phyloP scores from a whole-genome alignment of 768 basidiomycete species.

The Jaapia argillacea region DNA sequence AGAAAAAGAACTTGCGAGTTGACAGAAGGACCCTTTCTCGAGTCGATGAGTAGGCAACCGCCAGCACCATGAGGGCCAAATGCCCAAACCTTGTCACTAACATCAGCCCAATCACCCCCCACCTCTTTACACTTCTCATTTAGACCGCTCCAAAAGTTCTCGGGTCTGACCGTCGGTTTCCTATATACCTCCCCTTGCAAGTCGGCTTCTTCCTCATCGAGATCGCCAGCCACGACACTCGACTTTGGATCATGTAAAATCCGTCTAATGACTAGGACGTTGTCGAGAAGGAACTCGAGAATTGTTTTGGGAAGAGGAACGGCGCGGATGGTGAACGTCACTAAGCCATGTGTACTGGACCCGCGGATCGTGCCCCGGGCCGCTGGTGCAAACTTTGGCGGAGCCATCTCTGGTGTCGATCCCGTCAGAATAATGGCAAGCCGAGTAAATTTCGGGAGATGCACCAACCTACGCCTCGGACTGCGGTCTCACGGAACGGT shows the following conservation, averaged over 20 bases:
- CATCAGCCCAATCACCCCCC: slow-evolving; percentile 70
- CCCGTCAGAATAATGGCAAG: slow-evolving; percentile 1
- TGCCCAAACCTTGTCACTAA: slow-evolving; percentile 72
- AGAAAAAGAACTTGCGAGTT: slow-evolving; percentile 42
- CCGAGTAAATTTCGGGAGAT: not conserved
- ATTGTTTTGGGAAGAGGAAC: slow-evolving; percentile 65
- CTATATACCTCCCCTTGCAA: slow-evolving; percentile 49
- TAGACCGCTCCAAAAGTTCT: slow-evolving; percentile 75
- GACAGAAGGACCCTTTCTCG: slow-evolving; percentile 32
- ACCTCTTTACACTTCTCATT: slow-evolving; percentile 51
- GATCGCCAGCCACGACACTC: slow-evolving; percentile 16
- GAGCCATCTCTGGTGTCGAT: slow-evolving; percentile 64
- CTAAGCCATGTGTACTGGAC: slow-evolving; percentile 53
- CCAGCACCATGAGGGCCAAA: slow-evolving; percentile 88
- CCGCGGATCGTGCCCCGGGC: slow-evolving; percentile 73
- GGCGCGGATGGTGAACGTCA: slow-evolving; percentile 80
- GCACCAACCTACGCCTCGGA: slow-evolving; percentile 58
- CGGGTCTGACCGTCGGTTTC: slow-evolving; percentile 54
- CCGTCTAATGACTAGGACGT: slow-evolving; percentile 51
- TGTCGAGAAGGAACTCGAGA: slow-evolving; percentile 68
- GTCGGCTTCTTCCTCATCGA: slow-evolving; percentile 28
- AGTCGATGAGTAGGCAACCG: slow-evolving; percentile 79
- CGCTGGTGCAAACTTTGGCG: slow-evolving; percentile 62
- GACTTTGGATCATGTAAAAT: slow-evolving; percentile 39
- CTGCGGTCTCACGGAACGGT: slow-evolving; percentile 92